Evolutionary conservation across 1,284 basidiomycete species (phyloP).

Genomic region (Hortiboletus rubellus): DNA sequence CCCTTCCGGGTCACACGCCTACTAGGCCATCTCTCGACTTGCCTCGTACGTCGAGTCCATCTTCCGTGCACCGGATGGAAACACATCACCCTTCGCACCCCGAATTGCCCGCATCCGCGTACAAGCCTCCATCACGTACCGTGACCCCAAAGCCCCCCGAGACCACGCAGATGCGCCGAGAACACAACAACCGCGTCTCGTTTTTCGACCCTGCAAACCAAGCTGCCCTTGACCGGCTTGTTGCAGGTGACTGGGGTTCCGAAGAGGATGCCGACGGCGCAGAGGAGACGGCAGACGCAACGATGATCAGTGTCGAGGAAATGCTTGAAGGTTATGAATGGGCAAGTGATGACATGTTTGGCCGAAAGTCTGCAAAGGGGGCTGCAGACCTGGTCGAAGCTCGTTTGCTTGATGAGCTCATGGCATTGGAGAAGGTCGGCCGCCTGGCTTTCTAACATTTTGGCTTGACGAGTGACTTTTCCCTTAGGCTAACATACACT

Average conservation of each 20-base stretch:
- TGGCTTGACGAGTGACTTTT: not conserved
- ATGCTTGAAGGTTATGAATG: slow-evolving; percentile 99
- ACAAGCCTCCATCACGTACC: slow-evolving; percentile 11
- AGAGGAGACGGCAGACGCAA: slow-evolving; percentile 76
- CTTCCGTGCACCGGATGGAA: slow-evolving; percentile 8
- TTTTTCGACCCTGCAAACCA: slow-evolving; percentile 80
- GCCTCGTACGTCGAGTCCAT: slow-evolving; percentile 18
- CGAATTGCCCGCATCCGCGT: slow-evolving; percentile 16
- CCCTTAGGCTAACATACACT: slow-evolving; percentile 86
- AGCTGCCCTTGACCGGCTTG: slow-evolving; percentile 68
- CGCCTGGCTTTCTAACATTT: slow-evolving; percentile 1
- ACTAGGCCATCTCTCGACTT: slow-evolving; percentile 27
- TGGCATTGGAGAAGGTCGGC: slow-evolving; percentile 85
- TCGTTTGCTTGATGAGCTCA: slow-evolving; percentile 80
- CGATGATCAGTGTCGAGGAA: slow-evolving; percentile 91
- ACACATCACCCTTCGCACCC: slow-evolving; percentile 4
- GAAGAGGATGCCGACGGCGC: slow-evolving; percentile 60
- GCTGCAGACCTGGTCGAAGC: slow-evolving; percentile 88
- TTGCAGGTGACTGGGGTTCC: slow-evolving; percentile 50
- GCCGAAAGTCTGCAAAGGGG: slow-evolving; percentile 61
- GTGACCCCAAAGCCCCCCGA: slow-evolving; percentile 25
- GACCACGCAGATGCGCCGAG: slow-evolving; percentile 44
- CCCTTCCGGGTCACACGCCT: slow-evolving; percentile 13
- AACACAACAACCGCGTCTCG: slow-evolving; percentile 69
- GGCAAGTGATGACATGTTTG: slow-evolving; percentile 73